Percentiles rank a stretch among this genome's conserved stretches.
Conservation (phyloP, 2,329 filamentous ascomycete genomes). For the Colletotrichum nymphaeae region DNA sequence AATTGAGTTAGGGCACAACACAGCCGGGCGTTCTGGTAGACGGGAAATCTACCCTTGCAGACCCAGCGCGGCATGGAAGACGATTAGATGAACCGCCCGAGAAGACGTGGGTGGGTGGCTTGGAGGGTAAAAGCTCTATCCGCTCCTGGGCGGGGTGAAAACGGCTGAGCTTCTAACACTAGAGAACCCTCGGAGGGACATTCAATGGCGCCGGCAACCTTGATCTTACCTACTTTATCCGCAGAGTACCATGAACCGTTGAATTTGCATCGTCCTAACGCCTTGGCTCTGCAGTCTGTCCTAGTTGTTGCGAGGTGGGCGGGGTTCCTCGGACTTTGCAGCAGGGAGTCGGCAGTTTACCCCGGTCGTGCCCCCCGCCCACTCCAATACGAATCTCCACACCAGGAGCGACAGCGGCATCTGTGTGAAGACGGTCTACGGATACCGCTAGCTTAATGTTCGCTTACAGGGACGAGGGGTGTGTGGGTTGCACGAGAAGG, state of each 20-base stretch:
- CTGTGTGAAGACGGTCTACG: slow-evolving; percentile 14
- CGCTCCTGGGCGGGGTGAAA: neutral
- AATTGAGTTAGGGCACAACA: neutral
- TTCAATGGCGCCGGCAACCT: neutral
- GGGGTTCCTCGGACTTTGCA: neutral
- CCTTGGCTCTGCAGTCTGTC: no score
- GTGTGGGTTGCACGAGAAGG: neutral
- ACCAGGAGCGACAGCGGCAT: slow-evolving; percentile 11
- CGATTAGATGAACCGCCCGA: neutral
- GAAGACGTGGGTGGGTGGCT: neutral
- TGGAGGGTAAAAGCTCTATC: neutral
- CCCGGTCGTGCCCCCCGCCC: slow-evolving; percentile 21
- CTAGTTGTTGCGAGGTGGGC: neutral
- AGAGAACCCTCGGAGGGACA: neutral
- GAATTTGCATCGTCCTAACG: neutral
- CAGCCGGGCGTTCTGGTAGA: neutral
- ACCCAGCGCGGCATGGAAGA: neutral
- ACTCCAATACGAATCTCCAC: slow-evolving; percentile 4
- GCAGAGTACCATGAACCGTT: neutral
- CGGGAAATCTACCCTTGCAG: neutral
- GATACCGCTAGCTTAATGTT: neutral
- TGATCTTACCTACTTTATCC: neutral
- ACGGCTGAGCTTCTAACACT: slow-evolving; percentile 8
- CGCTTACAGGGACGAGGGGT: neutral
- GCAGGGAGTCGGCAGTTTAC: slow-evolving; percentile 20